Evolutionary conservation across 1,139 yeast genomes (phyloP), one percentile per base, ranked within the genome.

Genomic region (Kurtzmaniella quercitrusa): DNA sequence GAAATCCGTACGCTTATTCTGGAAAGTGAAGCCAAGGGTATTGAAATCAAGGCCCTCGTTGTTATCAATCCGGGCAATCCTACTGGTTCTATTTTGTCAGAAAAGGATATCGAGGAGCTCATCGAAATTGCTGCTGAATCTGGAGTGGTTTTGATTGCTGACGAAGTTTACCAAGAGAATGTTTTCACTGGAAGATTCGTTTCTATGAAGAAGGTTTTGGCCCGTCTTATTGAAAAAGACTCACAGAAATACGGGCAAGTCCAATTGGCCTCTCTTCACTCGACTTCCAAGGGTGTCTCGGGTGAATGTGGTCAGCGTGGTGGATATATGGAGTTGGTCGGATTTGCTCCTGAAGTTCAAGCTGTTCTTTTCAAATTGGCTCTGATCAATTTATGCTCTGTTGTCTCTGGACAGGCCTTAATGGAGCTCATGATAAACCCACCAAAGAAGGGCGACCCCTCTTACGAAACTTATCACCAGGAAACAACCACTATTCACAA

Each of bases 241-340:
- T 78, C 80, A 12, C 75, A 77, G 17, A 58, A 65, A 43, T 91
- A 81, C 61, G 75, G 76, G 45, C 72, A 80, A 47, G 94, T 93
- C 37, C 96, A 89, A 59, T 75, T 94, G 48, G 98, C 95, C 2
- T 91, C 98, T 2, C 71, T 93, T 51, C 98, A 93, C 63, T 89
- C 98, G 14, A 89, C 95, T 33, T 91, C 98, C 16, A 93, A 93
- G 68, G 98, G 98, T 60, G 88, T 89, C 56, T 79, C 89, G 53
- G 99, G 98, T 46, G 98, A 93, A 68, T 93, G 98, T 74, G 98
- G 98, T 45, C 98, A 93, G 69, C 83, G 98, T 66, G 98, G 98
- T 56, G 98, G 99, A 3, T 94, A 91, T 71, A 87, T 93, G 95
- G 98, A 93, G 65, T 68, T 91, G 12, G 78, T 83, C 14, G 96